A percentile compares a stretch with the other conserved stretches of the same genome.
Conservation (phyloP, 2,329 filamentous ascomycete genomes). For the Microcyclospora pomicola region DNA sequence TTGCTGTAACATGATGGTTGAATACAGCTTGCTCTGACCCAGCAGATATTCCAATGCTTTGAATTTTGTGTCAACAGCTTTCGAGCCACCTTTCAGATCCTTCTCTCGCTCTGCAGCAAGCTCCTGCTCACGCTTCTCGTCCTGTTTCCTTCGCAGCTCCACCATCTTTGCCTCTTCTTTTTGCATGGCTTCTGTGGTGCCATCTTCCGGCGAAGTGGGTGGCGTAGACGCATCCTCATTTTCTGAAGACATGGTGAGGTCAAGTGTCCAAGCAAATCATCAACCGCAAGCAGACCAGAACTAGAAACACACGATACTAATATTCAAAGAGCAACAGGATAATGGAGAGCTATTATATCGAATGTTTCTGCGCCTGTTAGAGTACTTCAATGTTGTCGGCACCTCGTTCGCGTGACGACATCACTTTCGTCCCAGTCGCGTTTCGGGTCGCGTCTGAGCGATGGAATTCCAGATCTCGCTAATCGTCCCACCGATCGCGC, state of each 20-base stretch:
- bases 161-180: constrained; percentile 34
- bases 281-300: too few species aligned
- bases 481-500: too few species aligned
- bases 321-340: too few species aligned
- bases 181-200: constrained; percentile 28
- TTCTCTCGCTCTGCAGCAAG: constrained; percentile 32
- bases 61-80: constrained; percentile 36
- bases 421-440: too few species aligned
- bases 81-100: constrained; percentile 32
- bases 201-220: constrained; percentile 19
- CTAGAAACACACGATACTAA: too few species aligned
- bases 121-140: constrained; percentile 31
- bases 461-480: too few species aligned
- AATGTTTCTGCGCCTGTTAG: too few species aligned
- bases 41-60: constrained; percentile 39
- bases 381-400: too few species aligned
- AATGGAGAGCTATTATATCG: too few species aligned
- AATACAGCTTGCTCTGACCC: constrained; percentile 40
- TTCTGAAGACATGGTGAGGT: constrained; percentile 7
- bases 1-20: constrained; percentile 38
- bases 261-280: too few species aligned
- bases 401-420: too few species aligned
- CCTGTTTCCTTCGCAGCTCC: constrained; percentile 27
- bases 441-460: too few species aligned
- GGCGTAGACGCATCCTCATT: constrained; percentile 16